Evolutionary conservation across 352 stramenopile species (phyloP).

Genomic region (Elongisporangium undulatum): DNA sequence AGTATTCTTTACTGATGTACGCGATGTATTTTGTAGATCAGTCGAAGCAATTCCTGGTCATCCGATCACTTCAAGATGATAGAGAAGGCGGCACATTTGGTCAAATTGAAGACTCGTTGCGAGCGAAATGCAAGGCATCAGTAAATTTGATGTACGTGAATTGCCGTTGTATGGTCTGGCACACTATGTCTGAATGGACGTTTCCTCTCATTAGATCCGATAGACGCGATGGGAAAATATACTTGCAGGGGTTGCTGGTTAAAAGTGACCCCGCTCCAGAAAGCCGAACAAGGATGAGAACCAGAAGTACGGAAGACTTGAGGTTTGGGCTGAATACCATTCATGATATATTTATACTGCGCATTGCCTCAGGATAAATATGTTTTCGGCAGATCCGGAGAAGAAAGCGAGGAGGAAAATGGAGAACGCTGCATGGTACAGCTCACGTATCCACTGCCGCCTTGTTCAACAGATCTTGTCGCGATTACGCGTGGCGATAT

Average conservation of each 20-base stretch:
- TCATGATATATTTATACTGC: not conserved
- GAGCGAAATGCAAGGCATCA: slow-evolving; percentile 3
- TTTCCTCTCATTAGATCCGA: slow-evolving; percentile 9
- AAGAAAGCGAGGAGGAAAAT: slow-evolving; percentile 6
- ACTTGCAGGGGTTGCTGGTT: slow-evolving; percentile 17
- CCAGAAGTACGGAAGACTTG: not conserved
- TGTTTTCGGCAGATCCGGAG: not conserved
- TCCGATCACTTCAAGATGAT: slow-evolving; percentile 25
- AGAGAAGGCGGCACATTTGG: slow-evolving; percentile 11
- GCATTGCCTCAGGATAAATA: not conserved
- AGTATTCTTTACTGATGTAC: not conserved
- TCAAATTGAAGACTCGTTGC: slow-evolving; percentile 15
- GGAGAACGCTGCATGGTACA: slow-evolving; percentile 9
- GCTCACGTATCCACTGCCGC: slow-evolving; percentile 70
- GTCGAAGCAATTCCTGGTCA: slow-evolving; percentile 25
- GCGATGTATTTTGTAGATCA: slow-evolving; percentile 14
- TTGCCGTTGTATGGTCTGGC: not conserved
- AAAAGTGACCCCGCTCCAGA: slow-evolving; percentile 16
- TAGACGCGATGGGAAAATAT: slow-evolving; percentile 21
- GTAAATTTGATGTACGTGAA: slow-evolving; percentile 13
- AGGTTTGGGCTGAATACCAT: not conserved
- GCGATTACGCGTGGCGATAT: slow-evolving; percentile 68
- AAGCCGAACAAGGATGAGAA: slow-evolving; percentile 3
- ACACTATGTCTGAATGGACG: slow-evolving; percentile 1
- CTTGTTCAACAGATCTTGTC: slow-evolving; percentile 67